A percentile compares a stretch with the other conserved stretches of the same genome.
These are phyloP conservation scores for Angomonas ambiguus DNA, from an alignment of 208 protist genomes.

Conservation along the genomic window DNA sequence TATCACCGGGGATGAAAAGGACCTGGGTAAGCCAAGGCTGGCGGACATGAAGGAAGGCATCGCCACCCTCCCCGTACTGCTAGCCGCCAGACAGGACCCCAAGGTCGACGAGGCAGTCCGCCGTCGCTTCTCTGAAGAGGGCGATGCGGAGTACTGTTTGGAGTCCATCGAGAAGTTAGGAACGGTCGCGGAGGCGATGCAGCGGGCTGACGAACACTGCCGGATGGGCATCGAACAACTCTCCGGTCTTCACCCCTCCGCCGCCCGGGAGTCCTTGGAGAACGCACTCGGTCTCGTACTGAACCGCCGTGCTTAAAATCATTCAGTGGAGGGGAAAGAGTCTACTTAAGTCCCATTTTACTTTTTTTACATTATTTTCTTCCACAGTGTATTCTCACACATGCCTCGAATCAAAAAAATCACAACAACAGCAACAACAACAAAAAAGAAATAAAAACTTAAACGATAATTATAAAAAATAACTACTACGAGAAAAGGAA, in stretches of 20 bases:
- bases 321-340: conserved; percentile 5
- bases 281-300: conserved; percentile 52
- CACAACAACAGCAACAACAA: background rate
- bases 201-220: conserved; percentile 66
- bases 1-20: conserved; percentile 74
- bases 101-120: conserved; percentile 51
- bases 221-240: conserved; percentile 41
- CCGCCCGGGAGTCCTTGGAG: conserved; percentile 58
- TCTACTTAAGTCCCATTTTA: background rate
- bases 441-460: no score
- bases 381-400: background rate
- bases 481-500: background rate
- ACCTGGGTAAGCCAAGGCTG: conserved; percentile 72
- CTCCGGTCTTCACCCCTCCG: conserved; percentile 40
- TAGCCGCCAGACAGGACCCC: conserved; percentile 51
- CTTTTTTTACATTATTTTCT: background rate
- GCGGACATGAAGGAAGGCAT: conserved; percentile 79
- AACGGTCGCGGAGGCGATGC: conserved; percentile 51
- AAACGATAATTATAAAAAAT: background rate
- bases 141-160: conserved; percentile 42
- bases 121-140: conserved; percentile 42
- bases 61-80: conserved; percentile 75
- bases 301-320: conserved; percentile 32
- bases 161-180: conserved; percentile 41
- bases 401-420: background rate